Percentiles rank a stretch among this genome's conserved stretches.
phyloP scores from a whole-genome alignment of 768 basidiomycete species.

The button mushroom (Agaricus bisporus) region DNA sequence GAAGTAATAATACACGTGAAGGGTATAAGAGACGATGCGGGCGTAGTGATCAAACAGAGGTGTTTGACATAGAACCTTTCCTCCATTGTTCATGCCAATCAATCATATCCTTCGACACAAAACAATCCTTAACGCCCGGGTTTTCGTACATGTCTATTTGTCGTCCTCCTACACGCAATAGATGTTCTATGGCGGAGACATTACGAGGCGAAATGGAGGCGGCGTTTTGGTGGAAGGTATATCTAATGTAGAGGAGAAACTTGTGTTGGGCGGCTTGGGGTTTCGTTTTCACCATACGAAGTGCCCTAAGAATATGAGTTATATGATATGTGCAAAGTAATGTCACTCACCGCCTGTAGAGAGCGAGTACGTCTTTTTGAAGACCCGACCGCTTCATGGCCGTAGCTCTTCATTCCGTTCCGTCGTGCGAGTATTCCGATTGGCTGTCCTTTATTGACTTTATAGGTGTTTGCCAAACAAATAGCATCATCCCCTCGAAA shows the following conservation, averaged over 20 bases:
- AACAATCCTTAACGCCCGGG: conserved; percentile 63
- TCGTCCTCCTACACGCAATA: conserved; percentile 60
- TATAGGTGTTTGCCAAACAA: background rate
- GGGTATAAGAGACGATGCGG: too few relatives aligned
- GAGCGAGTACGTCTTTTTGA: conserved; percentile 45
- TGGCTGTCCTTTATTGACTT: background rate
- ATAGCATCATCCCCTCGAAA: background rate
- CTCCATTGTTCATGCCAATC: conserved; percentile 44
- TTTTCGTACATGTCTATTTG: conserved; percentile 71
- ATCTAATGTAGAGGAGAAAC: conserved; percentile 63
- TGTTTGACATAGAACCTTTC: background rate
- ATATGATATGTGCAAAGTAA: background rate
- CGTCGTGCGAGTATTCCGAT: background rate
- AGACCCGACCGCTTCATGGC: conserved; percentile 31
- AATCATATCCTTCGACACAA: conserved; percentile 65
- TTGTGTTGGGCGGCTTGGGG: conserved; percentile 52
- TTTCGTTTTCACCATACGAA: conserved; percentile 70
- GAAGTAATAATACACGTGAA: too few relatives aligned
- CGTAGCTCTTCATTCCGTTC: background rate
- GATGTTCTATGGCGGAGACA: conserved; percentile 65
- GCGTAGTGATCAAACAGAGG: too few relatives aligned
- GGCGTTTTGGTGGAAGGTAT: conserved; percentile 64
- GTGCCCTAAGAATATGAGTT: conserved; percentile 41
- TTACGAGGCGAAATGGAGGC: conserved; percentile 56
- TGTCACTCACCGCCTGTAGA: conserved; percentile 34